Conservation (phyloP, 345 rosid species). For the Camelina laxa region DNA sequence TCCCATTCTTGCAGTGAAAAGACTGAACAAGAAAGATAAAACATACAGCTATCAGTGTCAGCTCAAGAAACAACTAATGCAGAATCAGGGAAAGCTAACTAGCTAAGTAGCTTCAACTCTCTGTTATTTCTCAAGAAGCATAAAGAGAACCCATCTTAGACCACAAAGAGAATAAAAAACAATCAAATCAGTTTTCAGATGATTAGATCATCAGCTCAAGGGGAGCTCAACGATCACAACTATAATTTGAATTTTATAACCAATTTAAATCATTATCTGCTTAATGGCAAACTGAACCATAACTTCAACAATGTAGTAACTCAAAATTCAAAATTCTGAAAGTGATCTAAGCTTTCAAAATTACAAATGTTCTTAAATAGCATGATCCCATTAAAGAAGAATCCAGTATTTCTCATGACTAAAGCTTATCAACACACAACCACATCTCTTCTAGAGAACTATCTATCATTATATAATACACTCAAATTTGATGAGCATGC, state of each 20-base stretch:
- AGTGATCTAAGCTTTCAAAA: not conserved
- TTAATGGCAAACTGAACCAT: not conserved
- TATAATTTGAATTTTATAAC: not conserved
- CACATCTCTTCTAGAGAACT: conserved; percentile 11
- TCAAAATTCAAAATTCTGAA: not conserved
- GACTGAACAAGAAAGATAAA: conserved; percentile 57
- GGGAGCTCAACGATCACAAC: conserved; percentile 16
- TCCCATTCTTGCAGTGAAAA: conserved; percentile 90
- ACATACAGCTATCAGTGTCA: conserved; percentile 9
- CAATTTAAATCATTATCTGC: not conserved
- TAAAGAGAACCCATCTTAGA: conserved; percentile 9
- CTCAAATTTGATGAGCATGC: conserved; percentile 17
- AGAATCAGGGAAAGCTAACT: not conserved
- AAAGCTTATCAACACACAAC: conserved; percentile 18
- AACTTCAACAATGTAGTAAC: conserved; percentile 20
- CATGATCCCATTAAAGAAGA: conserved; percentile 13
- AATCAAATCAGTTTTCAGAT: conserved; percentile 2
- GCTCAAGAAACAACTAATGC: conserved; percentile 12
- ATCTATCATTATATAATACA: not conserved
- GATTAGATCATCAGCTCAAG: conserved; percentile 9
- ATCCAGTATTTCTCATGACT: not conserved
- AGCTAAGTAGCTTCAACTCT: conserved; percentile 1
- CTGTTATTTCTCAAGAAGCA: not conserved
- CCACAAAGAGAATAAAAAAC: not conserved
- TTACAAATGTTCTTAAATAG: not conserved